Conservation (phyloP, 2,329 filamentous ascomycete species). For the Sporothrix pseudoabietina region DNA sequence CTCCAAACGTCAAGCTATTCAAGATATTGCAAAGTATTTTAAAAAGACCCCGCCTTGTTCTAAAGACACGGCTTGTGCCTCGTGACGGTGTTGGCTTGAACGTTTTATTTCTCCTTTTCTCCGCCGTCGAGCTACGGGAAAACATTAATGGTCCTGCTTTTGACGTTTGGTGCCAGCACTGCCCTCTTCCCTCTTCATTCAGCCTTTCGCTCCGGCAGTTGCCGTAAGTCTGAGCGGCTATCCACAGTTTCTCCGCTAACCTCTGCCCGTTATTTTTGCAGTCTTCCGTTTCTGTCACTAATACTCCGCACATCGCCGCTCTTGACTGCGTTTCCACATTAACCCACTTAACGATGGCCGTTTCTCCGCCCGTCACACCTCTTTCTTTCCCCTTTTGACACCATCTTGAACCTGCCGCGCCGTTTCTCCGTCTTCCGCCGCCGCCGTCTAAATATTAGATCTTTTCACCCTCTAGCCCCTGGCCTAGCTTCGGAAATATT, state of each 20-base stretch:
- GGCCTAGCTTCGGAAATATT: constrained; percentile 3
- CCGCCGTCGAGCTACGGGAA: not conserved
- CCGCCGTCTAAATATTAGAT: not conserved
- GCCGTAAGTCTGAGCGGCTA: not conserved
- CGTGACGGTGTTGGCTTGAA: not conserved
- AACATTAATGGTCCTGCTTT: not conserved
- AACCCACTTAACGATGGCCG: not conserved
- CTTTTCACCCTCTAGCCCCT: not conserved
- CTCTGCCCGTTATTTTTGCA: not conserved
- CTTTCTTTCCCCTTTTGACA: not conserved
- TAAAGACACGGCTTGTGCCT: not conserved
- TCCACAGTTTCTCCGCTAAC: not conserved
- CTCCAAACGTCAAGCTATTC: not conserved
- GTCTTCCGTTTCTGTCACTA: not conserved
- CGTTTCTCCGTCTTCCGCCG: not conserved
- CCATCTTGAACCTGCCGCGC: not conserved
- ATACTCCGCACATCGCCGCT: not conserved
- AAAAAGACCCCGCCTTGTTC: not conserved
- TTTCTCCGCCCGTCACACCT: not conserved
- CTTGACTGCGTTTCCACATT: not conserved
- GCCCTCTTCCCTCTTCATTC: not conserved
- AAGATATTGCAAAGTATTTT: not conserved
- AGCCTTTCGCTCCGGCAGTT: not conserved
- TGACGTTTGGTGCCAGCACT: not conserved
- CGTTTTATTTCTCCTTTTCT: not conserved